Percentiles rank a stretch among this genome's conserved stretches.
These are phyloP conservation scores for Cucurbita maxima DNA, from an alignment of 306 rosid species.

Conservation along the genomic window DNA sequence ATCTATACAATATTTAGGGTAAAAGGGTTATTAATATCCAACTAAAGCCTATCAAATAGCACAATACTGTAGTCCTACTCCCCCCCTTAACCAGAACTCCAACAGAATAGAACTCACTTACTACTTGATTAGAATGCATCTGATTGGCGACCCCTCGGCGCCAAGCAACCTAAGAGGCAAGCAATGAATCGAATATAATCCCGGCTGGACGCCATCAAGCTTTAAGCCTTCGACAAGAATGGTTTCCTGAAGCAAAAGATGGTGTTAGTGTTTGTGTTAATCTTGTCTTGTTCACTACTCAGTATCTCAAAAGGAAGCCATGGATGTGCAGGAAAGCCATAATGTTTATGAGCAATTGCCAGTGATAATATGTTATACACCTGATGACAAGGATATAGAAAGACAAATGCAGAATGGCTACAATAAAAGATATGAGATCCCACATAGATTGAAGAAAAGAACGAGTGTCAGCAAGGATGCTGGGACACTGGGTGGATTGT, in stretches of 20 bases:
- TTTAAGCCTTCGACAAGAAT: conserved; percentile 61
- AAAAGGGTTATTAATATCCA: not conserved
- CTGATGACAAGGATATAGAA: not conserved
- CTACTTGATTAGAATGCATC: conserved; percentile 58
- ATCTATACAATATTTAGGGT: not conserved
- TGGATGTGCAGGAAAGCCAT: not conserved
- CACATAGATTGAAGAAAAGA: not conserved
- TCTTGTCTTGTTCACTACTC: not conserved
- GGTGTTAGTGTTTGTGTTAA: not conserved
- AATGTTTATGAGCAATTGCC: not conserved
- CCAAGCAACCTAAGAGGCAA: conserved; percentile 72
- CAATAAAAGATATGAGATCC: not conserved
- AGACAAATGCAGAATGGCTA: not conserved
- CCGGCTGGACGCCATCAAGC: conserved; percentile 49
- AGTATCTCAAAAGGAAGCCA: not conserved
- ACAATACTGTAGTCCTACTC: not conserved
- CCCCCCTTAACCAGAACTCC: not conserved
- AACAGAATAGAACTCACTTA: not conserved
- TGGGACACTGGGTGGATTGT: no score
- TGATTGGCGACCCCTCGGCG: conserved; percentile 60
- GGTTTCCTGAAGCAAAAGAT: conserved; percentile 34
- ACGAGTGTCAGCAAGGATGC: no score
- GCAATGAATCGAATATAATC: conserved; percentile 50
- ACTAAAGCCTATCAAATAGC: not conserved
- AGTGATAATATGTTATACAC: not conserved